phyloP scores from a whole-genome alignment of 352 stramenopile species.

The Pythium brachiatum region DNA sequence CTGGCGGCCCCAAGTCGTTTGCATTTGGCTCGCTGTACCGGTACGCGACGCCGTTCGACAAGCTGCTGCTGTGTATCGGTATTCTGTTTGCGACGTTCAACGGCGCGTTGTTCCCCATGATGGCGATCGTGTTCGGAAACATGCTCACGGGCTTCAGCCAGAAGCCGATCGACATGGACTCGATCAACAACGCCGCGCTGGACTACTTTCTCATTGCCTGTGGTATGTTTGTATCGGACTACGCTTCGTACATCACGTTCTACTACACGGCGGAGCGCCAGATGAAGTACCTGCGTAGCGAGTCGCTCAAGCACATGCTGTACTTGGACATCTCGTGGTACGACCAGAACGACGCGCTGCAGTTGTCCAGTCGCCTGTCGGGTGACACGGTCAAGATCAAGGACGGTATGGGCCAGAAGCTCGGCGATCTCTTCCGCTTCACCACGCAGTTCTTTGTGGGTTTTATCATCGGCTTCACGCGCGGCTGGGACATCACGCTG shows the following conservation, averaged over 20 bases:
- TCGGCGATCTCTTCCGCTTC: slow-evolving; percentile 21
- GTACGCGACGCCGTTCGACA: slow-evolving; percentile 33
- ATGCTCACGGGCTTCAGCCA: slow-evolving; percentile 28
- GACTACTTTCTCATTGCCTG: slow-evolving; percentile 33
- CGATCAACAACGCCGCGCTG: slow-evolving; percentile 28
- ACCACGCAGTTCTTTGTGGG: slow-evolving; percentile 18
- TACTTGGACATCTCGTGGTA: slow-evolving; percentile 35
- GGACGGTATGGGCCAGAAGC: slow-evolving; percentile 13
- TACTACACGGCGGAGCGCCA: slow-evolving; percentile 34
- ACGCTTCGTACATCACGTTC: slow-evolving; percentile 31
- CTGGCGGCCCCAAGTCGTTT: slow-evolving; percentile 15
- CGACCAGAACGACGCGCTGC: slow-evolving; percentile 24
- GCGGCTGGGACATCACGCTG: slow-evolving; percentile 23
- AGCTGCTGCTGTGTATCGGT: slow-evolving; percentile 23
- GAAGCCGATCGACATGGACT: slow-evolving; percentile 19
- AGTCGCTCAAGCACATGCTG: slow-evolving; percentile 29
- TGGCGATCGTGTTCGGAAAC: slow-evolving; percentile 46
- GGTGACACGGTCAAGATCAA: slow-evolving; percentile 5
- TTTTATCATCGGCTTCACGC: slow-evolving; percentile 22
- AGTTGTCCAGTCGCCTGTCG: slow-evolving; percentile 24
- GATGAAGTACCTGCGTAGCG: slow-evolving; percentile 25
- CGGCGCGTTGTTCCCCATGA: slow-evolving; percentile 37
- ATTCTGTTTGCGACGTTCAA: slow-evolving; percentile 23
- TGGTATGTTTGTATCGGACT: slow-evolving; percentile 34
- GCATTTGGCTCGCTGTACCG: slow-evolving; percentile 26